Percentiles rank a stretch among this genome's conserved stretches.
These are phyloP conservation scores for Sinapis alba DNA, from an alignment of 441 rosid species.

Conservation along the genomic window DNA sequence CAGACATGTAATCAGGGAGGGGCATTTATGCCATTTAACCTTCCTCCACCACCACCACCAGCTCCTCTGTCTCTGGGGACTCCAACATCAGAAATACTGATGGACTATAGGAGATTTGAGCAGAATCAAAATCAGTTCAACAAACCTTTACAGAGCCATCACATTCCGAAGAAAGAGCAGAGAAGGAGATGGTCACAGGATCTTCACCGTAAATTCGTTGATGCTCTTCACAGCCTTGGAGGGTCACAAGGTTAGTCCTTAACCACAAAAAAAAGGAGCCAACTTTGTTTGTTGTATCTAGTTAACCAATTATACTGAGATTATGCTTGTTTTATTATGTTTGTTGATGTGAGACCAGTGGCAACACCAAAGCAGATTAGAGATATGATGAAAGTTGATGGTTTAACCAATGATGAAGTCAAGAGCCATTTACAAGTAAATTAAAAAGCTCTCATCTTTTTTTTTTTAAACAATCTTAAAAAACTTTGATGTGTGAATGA, in stretches of 20 bases:
- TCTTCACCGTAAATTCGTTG: constrained; percentile 57
- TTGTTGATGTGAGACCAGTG: constrained; percentile 41
- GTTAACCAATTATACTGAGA: too few species aligned
- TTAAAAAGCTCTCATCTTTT: background rate
- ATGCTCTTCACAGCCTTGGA: constrained; percentile 64
- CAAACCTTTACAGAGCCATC: constrained; percentile 25
- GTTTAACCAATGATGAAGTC: constrained; percentile 69
- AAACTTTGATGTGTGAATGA: background rate
- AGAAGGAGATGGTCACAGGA: constrained; percentile 69
- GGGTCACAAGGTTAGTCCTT: constrained; percentile 60
- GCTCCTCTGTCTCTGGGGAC: constrained; percentile 42
- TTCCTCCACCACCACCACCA: constrained; percentile 9
- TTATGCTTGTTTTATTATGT: constrained; percentile 7
- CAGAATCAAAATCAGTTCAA: constrained; percentile 23
- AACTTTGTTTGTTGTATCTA: constrained; percentile 8
- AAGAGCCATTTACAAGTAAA: constrained; percentile 77
- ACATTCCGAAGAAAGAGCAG: constrained; percentile 48
- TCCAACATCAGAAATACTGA: constrained; percentile 39
- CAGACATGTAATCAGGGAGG: constrained; percentile 47
- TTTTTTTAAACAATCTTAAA: background rate
- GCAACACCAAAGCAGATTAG: constrained; percentile 74
- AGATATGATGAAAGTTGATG: constrained; percentile 65
- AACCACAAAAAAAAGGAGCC: background rate
- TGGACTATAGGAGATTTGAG: constrained; percentile 32
- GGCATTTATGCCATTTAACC: constrained; percentile 53